A percentile compares a stretch with the other conserved stretches of the same genome.
phyloP scores from a whole-genome alignment of 306 rosid species.

The Castanea crenata region DNA sequence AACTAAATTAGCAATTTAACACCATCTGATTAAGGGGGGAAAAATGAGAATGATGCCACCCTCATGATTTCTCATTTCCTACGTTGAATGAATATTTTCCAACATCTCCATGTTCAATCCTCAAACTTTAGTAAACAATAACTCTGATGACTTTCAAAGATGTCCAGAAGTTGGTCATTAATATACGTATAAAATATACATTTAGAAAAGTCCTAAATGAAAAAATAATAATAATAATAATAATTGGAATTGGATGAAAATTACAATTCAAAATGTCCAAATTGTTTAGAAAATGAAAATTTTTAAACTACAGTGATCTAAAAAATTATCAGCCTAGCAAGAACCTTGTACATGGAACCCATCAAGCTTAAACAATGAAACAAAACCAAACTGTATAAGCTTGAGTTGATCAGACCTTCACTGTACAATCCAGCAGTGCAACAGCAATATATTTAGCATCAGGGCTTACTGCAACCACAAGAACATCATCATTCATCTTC shows the following conservation, averaged over 20 bases:
- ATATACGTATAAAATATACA: background rate
- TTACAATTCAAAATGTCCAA: background rate
- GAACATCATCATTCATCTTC: slow-evolving; percentile 91
- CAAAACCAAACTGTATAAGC: slow-evolving; percentile 14
- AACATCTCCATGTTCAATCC: background rate
- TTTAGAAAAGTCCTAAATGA: background rate
- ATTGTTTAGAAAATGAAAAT: background rate
- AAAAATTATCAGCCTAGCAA: background rate
- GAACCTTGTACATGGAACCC: background rate
- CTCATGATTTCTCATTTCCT: background rate
- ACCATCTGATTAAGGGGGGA: background rate
- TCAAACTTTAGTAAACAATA: background rate
- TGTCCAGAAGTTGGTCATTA: background rate
- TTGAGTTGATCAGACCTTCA: slow-evolving; percentile 58
- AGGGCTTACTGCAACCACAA: slow-evolving; percentile 80
- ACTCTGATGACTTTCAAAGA: background rate
- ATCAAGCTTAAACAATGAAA: slow-evolving; percentile 5
- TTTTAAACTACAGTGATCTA: background rate
- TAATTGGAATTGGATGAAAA: background rate
- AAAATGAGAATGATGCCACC: background rate
- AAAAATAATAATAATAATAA: background rate
- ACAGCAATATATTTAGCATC: slow-evolving; percentile 84
- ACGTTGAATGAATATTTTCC: background rate
- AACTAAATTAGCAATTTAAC: background rate
- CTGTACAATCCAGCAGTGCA: slow-evolving; percentile 80